Base-by-base conservation (phyloP, 441 rosid genomes). In the Iberis amara region DNA sequence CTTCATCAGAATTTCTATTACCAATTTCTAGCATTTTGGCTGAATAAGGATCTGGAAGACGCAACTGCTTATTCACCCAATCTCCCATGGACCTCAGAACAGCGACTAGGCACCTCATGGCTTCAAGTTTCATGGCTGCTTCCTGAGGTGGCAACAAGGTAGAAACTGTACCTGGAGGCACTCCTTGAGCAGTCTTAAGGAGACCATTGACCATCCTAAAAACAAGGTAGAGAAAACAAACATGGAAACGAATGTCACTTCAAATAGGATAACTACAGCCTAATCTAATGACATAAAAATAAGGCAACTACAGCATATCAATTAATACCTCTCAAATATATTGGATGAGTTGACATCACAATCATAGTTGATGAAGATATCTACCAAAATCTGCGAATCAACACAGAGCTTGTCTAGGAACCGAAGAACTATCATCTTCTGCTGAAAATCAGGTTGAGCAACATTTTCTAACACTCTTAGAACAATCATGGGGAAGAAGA, bases 111-210 rank as follows among this genome's bases (percentile, higher is more conserved):
- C 96, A 85, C 69, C 79, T 89, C 97, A 94, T 82, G 53, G 97
- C 94, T 78, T 86, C 97, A 74, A 86, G 89, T 70, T 89, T 94
- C 96, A 86, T 79, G 55, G 83, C 73, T 46, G 69, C 76, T 76
- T 94, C 99, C 78, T 94, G 97, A 42, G 96, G 95, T 21, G 95
- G 95, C 75, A 86, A 66, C 47, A 94, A 66, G 8, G 91, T 77
- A 64, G 96, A 85, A 59, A 74, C 69, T 37, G 84, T 69, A 52
- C 95, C 87, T 39, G 96, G 95, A 42, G 90, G 94, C 41, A 79
- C 83, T 65, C 99, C 99, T 80, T 89, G 97, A 47, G 97, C 96
- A 64, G 97, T 94, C 83, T 94, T 94, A 60, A 89, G 97, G 69
- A 94, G 96, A 71, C 99, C 99, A 78, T 86, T 94, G 73, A 94